Base-by-base conservation (phyloP, 345 rosid species). In the Mallotus nudiflorus region DNA sequence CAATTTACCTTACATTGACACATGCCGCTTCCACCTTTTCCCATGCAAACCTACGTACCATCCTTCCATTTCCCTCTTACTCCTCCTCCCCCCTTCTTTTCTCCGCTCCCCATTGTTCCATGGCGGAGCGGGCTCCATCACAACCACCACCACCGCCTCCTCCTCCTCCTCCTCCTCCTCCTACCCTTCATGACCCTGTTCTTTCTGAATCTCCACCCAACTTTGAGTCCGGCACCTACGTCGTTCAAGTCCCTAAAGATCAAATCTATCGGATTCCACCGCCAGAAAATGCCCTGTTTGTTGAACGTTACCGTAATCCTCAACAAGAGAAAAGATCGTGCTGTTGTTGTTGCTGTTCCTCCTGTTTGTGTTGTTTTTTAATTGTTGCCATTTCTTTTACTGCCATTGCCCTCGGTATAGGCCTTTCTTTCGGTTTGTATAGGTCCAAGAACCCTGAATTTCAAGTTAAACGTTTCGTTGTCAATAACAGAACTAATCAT, bases 261-360 rank as follows among this genome's bases (percentile, higher is more conserved):
- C 85, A 82, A 71, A 76, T 92, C 53, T 89, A 83, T 69, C 85
- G 86, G 0, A 20, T 88, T 8, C 97, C 96, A 6, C 90, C 91
- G 1, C 85, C 71, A 0, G 72, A 66, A 37, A 71, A 66, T 37
- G 73, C 69, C 22, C 6, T 2, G 22, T n/a, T 71, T 39, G 10
- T 66, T 18, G 44, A 58, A 16, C 7, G 35, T 9, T 55, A 37
- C 24, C 71, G 57, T 19, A 54, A 54, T 27, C 25, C 65, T 1
- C 22, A 45, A 44, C 49, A 9, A 20, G 45, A 39, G 69, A 75
- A 54, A 16, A 20, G 9, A 10, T 14, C 5, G 19, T 20, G 33
- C 2, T 20, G 33, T 25, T 56, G 58, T 66, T 56, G 33, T 3
- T 20, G 33, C 20, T 56, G 58, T 66, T 56, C 50, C 40, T 12